phyloP scores from a whole-genome alignment of 1,284 basidiomycete genomes.

The Chalciporus sp. region DNA sequence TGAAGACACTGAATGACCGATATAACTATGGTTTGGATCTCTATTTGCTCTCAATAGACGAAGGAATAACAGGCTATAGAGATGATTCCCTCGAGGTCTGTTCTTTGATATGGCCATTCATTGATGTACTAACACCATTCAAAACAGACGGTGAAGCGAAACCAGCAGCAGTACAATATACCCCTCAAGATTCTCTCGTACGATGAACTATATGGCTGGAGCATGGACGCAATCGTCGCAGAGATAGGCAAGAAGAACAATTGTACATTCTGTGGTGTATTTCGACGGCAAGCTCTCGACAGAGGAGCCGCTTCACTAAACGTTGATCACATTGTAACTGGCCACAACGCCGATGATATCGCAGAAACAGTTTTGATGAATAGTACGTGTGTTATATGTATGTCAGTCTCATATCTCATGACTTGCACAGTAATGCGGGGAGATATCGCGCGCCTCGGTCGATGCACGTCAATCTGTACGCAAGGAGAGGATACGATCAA shows the following conservation, averaged over 20 bases:
- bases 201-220: conserved; percentile 98
- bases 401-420: background rate
- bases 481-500: conserved; percentile 94
- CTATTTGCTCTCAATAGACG: conserved; percentile 95
- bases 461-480: conserved; percentile 94
- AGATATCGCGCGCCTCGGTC: conserved; percentile 91
- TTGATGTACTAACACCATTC: conserved; percentile 7
- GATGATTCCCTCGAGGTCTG: conserved; percentile 94
- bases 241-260: conserved; percentile 98
- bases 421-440: conserved; percentile 86
- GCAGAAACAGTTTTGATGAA: conserved; percentile 99
- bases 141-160: conserved; percentile 91
- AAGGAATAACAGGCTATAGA: conserved; percentile 97
- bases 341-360: conserved; percentile 99
- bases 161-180: conserved; percentile 93
- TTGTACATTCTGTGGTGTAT: conserved; percentile 99
- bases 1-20: conserved; percentile 93
- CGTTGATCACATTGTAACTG: conserved; percentile 98
- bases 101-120: conserved; percentile 1
- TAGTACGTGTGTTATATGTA: conserved; percentile 55
- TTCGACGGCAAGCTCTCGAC: conserved; percentile 94
- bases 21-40: conserved; percentile 93
- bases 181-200: conserved; percentile 97
- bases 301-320: conserved; percentile 87
- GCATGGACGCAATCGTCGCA: conserved; percentile 96